Evolutionary conservation across 371 early-diverging fungal species (phyloP), one percentile per base, ranked within the genome.

Genomic region (Blakeslea trispora): DNA sequence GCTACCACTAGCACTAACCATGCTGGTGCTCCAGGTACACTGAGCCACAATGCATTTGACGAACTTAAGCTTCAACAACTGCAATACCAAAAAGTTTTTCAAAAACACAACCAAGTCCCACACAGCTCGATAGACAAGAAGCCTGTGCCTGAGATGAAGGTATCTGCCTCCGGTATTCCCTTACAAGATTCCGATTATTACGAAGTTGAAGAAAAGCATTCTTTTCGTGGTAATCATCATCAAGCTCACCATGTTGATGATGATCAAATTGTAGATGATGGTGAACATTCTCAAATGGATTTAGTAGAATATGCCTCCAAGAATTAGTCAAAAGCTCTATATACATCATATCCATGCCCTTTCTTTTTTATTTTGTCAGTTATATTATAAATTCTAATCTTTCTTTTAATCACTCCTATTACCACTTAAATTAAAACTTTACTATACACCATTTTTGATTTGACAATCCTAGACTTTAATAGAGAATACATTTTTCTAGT

Each of bases 31-130:
- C 66, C 60, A 53, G 66, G 53, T 0, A 53, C 53, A 22, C 23
- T 53, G 37, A 57, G 56, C 18, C 46, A 56, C 15, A 60, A 41
- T 15, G 54, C 66, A 13, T 57, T 61, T 42, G 66, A 66, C 47
- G 66, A 61, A 17, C 41, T 66, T 14, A 66, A 60, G 40, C n/a
- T 59, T n/a, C 65, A 64, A 22, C 65, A 64, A 50, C 35, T 64
- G 0, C 65, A 64, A 52, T 64, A 64, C 19, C 65, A 64, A 40
- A 55, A 56, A 32, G 55, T 64, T 5, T 64, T 64, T 23, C 60
- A 59, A 15, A 64, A 64, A 11, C 60, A 64, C 24, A 64, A 60
- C n/a, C 53, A 64, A 28, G 21, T 49, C 15, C 51, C 55, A 10
- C 64, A 39, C 24, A 55, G 45, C 37, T 2, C 37, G 2, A 37